These are phyloP conservation scores for Betula pendula DNA, from an alignment of 306 rosid species.

Conservation along the genomic window DNA sequence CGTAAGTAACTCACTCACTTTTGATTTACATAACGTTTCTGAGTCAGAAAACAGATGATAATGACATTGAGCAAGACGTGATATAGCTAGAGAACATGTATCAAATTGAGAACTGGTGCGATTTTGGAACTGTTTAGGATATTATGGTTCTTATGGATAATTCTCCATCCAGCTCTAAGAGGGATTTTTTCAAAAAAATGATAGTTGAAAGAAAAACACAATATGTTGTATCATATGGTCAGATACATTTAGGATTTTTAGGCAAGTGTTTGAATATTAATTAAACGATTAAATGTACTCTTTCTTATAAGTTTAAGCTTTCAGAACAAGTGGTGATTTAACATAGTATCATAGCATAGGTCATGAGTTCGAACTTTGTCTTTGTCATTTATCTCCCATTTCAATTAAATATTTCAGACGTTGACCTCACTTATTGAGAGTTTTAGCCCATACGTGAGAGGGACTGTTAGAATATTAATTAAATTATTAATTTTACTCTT, in stretches of 20 bases:
- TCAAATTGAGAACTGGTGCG: not conserved
- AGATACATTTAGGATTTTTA: not conserved
- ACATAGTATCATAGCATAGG: too few species aligned
- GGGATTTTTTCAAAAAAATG: not conserved
- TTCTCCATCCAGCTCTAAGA: not conserved
- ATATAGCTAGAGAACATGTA: not conserved
- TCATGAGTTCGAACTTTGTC: too few species aligned
- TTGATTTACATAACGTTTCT: not conserved
- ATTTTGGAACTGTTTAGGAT: not conserved
- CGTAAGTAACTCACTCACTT: constrained; percentile 47
- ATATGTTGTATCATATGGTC: not conserved
- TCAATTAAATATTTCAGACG: too few species aligned
- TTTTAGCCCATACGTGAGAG: too few species aligned
- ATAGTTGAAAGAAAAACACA: not conserved
- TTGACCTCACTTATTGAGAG: too few species aligned
- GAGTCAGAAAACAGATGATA: not conserved
- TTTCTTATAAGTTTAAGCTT: too few species aligned
- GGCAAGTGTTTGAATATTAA: too few species aligned
- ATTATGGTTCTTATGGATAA: not conserved
- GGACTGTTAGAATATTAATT: too few species aligned
- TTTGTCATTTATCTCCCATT: too few species aligned
- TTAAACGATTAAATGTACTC: too few species aligned
- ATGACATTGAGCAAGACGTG: not conserved
- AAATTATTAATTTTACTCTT: too few species aligned
- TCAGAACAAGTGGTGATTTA: too few species aligned